Conservation (phyloP, 139 green algal genomes). For the Tetraselmis chui region DNA sequence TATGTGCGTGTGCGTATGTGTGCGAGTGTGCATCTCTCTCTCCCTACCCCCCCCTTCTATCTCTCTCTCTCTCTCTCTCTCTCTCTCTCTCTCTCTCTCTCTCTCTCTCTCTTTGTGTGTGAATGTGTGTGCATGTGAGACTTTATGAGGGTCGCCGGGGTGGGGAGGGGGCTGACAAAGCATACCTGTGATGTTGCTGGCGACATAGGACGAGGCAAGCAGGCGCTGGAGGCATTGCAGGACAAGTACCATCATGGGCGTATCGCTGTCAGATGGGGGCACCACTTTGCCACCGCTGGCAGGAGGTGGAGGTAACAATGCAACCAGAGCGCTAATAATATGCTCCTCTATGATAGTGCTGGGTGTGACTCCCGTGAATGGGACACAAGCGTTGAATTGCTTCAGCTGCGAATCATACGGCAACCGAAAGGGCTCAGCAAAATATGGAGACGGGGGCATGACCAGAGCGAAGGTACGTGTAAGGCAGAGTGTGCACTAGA, state of each 20-base stretch:
- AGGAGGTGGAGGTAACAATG: slow-evolving; percentile 3
- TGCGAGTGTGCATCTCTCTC: too few relatives aligned
- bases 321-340: slow-evolving; percentile 6
- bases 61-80: too few relatives aligned
- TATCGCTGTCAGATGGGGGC: not conserved
- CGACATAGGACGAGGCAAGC: slow-evolving; percentile 22
- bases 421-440: too few relatives aligned
- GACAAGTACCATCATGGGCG: slow-evolving; percentile 5
- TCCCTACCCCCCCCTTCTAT: too few relatives aligned
- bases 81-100: too few relatives aligned
- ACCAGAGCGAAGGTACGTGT: not conserved
- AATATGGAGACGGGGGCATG: not conserved
- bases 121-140: too few relatives aligned
- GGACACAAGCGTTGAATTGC: slow-evolving; percentile 74
- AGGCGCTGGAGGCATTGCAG: slow-evolving; percentile 74
- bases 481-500: not conserved
- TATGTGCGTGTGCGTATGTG: too few relatives aligned
- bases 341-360: slow-evolving; percentile 12
- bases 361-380: slow-evolving; percentile 49
- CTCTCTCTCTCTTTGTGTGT: too few relatives aligned
- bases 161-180: slow-evolving; percentile 9
- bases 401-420: too few relatives aligned
- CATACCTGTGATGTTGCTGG: slow-evolving; percentile 30
- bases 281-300: not conserved
- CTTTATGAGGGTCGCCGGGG: too few relatives aligned